A percentile compares a stretch with the other conserved stretches of the same genome.
Conservation (phyloP, 176 grass and related monocot species). For the Aegilops longissima region DNA sequence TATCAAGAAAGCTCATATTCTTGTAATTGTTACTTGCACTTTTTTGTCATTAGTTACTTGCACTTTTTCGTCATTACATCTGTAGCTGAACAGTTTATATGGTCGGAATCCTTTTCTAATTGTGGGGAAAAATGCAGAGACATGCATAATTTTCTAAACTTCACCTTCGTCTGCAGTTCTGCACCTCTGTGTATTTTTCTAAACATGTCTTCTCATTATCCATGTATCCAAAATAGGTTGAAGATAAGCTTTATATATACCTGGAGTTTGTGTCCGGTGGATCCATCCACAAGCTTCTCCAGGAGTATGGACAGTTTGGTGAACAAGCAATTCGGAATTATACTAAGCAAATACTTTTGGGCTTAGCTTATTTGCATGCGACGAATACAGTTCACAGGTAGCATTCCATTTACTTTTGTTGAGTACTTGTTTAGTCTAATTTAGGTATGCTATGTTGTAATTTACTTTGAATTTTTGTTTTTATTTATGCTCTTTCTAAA, state of each 20-base stretch:
- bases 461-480: conserved; percentile 37
- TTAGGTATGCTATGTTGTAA: background rate
- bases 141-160: background rate
- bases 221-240: conserved; percentile 53
- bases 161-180: background rate
- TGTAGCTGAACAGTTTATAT: conserved; percentile 9
- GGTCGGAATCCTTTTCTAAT: conserved; percentile 8
- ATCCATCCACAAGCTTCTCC: conserved; percentile 98
- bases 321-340: conserved; percentile 94
- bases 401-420: conserved; percentile 18
- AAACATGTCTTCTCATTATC: conserved; percentile 14
- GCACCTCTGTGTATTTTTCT: conserved; percentile 19
- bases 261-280: conserved; percentile 97
- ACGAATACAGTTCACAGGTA: conserved; percentile 98
- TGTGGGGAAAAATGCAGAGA: background rate
- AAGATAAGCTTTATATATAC: conserved; percentile 98
- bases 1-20: background rate
- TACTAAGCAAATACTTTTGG: conserved; percentile 98
- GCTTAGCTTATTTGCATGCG: conserved; percentile 92
- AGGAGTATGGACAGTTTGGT: conserved; percentile 93
- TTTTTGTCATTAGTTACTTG: background rate
- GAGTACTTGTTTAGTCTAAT: conserved; percentile 13
- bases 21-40: conserved; percentile 6
- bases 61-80: background rate
- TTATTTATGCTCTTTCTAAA: conserved; percentile 29